These are phyloP conservation scores for Tylopilus balloui DNA, from an alignment of 768 basidiomycete genomes.

Conservation along the genomic window DNA sequence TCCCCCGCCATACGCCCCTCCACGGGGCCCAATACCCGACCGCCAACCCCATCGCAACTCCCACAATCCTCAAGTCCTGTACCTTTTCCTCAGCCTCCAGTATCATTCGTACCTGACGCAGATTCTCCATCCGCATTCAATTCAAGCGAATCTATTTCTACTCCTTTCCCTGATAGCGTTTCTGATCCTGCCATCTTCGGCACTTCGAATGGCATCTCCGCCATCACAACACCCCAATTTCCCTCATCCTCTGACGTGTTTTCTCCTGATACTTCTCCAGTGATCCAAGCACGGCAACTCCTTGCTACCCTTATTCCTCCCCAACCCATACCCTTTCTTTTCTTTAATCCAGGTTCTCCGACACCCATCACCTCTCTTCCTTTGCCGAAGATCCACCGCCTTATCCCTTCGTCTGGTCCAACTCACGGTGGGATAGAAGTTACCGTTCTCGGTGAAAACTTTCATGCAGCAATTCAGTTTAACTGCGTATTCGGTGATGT, in stretches of 20 bases:
- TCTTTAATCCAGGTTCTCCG: conserved; percentile 51
- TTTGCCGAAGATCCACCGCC: conserved; percentile 73
- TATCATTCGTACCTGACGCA: conserved; percentile 2
- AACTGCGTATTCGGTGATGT: conserved; percentile 85
- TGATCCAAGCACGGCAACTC: conserved; percentile 18
- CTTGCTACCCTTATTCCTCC: conserved; percentile 26
- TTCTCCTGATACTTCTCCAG: conserved; percentile 13
- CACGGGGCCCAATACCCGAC: conserved; percentile 30
- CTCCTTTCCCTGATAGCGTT: conserved; percentile 6
- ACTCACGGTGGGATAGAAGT: conserved; percentile 93
- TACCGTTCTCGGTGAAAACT: conserved; percentile 88
- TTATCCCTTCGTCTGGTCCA: conserved; percentile 81
- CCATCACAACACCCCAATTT: conserved; percentile 14
- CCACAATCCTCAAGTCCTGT: conserved; percentile 17
- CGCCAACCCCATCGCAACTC: conserved; percentile 28
- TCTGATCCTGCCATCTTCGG: conserved; percentile 13
- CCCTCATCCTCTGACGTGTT: conserved; percentile 18
- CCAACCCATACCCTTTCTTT: conserved; percentile 54
- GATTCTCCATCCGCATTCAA: conserved; percentile 4
- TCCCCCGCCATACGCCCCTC: conserved; percentile 38
- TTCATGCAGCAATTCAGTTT: conserved; percentile 67
- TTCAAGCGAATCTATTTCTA: conserved; percentile 7
- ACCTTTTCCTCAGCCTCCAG: conserved; percentile 5
- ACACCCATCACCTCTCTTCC: conserved; percentile 46
- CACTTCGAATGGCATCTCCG: conserved; percentile 13